These are phyloP conservation scores for Aspergillus fijiensis DNA, from an alignment of 2,329 filamentous ascomycete species.

Conservation along the genomic window DNA sequence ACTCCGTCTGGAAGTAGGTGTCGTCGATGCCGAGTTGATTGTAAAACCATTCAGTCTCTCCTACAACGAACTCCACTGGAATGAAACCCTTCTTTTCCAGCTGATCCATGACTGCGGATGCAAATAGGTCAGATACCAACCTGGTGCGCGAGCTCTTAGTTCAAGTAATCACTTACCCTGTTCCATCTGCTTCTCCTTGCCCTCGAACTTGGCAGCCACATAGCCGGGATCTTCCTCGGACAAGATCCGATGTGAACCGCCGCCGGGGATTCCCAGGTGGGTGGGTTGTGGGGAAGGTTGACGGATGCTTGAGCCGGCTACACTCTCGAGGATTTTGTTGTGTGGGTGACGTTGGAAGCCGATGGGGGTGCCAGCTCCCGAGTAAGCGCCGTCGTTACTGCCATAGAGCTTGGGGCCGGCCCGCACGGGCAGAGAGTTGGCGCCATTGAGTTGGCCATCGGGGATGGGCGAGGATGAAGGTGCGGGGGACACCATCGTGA, in stretches of 20 bases:
- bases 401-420: constrained; percentile 34
- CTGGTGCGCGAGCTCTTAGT: background rate
- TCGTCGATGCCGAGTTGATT: constrained; percentile 96
- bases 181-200: constrained; percentile 88
- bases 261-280: constrained; percentile 71
- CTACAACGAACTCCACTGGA: constrained; percentile 75
- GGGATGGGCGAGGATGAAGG: constrained; percentile 27
- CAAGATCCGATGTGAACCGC: constrained; percentile 65
- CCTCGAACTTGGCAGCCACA: constrained; percentile 88
- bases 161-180: constrained; percentile 55
- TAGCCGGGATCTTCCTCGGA: constrained; percentile 92
- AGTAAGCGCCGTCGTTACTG: constrained; percentile 34
- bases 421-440: constrained; percentile 26
- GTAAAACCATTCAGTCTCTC: constrained; percentile 95
- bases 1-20: constrained; percentile 94
- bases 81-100: constrained; percentile 82
- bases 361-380: constrained; percentile 42
- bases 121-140: background rate
- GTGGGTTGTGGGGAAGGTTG: constrained; percentile 85
- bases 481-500: constrained; percentile 32
- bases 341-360: constrained; percentile 45
- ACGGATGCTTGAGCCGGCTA: constrained; percentile 55
- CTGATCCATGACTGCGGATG: constrained; percentile 68
- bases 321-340: constrained; percentile 60
- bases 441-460: constrained; percentile 29